phyloP scores from a whole-genome alignment of 2,329 filamentous ascomycete genomes.

The Xylaria hypoxylon region DNA sequence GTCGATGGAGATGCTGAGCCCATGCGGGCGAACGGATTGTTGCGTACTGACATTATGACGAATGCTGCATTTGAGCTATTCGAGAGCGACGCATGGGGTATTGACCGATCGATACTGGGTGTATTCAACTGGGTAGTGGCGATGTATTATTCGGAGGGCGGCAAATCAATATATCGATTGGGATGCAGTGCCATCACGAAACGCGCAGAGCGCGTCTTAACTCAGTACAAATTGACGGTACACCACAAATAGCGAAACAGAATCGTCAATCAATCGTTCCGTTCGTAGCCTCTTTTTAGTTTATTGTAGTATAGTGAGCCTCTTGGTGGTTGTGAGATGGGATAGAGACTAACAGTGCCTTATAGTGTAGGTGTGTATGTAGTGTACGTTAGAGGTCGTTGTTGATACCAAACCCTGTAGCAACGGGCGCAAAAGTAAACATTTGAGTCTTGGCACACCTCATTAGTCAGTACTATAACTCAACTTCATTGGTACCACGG shows the following conservation, averaged over 20 bases:
- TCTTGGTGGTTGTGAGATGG: conserved; percentile 12
- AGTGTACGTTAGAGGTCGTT: conserved; percentile 29
- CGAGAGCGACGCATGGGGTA: conserved; percentile 11
- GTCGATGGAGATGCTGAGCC: conserved; percentile 77
- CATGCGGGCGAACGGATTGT: conserved; percentile 81
- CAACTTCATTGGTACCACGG: background rate
- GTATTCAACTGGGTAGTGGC: background rate
- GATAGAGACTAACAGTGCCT: conserved; percentile 12
- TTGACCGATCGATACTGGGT: conserved; percentile 36
- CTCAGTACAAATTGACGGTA: conserved; percentile 16
- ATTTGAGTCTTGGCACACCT: conserved; percentile 39
- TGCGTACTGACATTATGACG: conserved; percentile 76
- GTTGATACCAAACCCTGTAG: conserved; percentile 43
- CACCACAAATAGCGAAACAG: background rate
- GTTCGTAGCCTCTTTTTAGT: background rate
- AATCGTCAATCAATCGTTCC: background rate
- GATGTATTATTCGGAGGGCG: conserved; percentile 4
- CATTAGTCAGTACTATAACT: conserved; percentile 12
- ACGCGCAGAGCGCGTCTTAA: conserved; percentile 31
- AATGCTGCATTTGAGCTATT: conserved; percentile 54
- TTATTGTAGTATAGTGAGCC: background rate
- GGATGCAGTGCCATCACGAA: conserved; percentile 45
- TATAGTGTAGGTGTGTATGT: background rate
- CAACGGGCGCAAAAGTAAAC: conserved; percentile 44
- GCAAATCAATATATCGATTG: conserved; percentile 27